phyloP scores from a whole-genome alignment of 441 rosid species.

The Populus trichocarpa region DNA sequence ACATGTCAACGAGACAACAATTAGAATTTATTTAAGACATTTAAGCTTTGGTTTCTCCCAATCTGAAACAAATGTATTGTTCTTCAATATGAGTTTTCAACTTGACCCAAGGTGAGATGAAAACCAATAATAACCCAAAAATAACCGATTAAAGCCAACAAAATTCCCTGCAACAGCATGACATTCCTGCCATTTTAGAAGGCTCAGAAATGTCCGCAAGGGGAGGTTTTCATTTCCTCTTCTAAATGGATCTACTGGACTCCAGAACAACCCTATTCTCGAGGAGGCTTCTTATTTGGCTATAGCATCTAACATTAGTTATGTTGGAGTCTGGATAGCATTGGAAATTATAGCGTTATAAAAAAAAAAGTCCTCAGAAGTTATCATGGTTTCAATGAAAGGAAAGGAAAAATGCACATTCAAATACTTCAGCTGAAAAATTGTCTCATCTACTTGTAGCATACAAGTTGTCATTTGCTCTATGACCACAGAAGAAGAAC shows the following conservation, averaged over 20 bases:
- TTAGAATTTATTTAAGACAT: background rate
- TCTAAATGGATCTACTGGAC: background rate
- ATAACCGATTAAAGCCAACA: background rate
- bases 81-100: background rate
- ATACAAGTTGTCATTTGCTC: slow-evolving; percentile 1
- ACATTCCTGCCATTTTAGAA: background rate
- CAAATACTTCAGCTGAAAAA: background rate
- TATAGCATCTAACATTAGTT: background rate
- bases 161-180: background rate
- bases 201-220: background rate
- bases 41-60: background rate
- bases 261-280: background rate
- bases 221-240: background rate
- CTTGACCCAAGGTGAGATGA: background rate
- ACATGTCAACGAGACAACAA: background rate
- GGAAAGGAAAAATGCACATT: background rate
- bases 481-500: slow-evolving; percentile 7
- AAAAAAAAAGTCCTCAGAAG: background rate
- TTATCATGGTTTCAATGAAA: background rate
- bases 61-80: background rate
- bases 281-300: background rate
- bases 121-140: background rate
- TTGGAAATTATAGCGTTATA: background rate
- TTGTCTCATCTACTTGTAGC: background rate
- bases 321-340: background rate